These are phyloP conservation scores for Phytophthora ramorum DNA, from an alignment of 352 stramenopile genomes.

Conservation along the genomic window DNA sequence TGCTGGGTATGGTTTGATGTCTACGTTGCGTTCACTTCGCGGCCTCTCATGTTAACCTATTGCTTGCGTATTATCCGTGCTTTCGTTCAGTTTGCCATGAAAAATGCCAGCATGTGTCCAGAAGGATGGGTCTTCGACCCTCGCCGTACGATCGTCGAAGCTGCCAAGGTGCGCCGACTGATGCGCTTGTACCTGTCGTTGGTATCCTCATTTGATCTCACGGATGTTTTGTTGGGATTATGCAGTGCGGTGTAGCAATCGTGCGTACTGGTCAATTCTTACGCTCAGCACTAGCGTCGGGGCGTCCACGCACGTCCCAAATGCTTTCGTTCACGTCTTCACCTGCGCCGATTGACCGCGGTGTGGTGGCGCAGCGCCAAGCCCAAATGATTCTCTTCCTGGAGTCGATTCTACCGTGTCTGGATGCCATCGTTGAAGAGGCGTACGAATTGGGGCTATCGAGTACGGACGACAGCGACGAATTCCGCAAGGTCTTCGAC, in stretches of 20 bases:
- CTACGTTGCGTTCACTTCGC: conserved; percentile 2
- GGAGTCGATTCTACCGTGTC: conserved; percentile 79
- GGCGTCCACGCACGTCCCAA: conserved; percentile 41
- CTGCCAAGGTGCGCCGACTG: conserved; percentile 54
- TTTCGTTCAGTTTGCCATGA: conserved; percentile 76
- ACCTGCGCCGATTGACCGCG: conserved; percentile 50
- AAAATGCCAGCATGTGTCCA: conserved; percentile 70
- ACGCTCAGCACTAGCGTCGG: conserved; percentile 46
- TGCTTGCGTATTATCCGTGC: conserved; percentile 1
- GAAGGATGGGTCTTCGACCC: conserved; percentile 77
- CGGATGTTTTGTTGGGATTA: conserved; percentile 2
- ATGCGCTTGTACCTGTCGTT: not conserved
- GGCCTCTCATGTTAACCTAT: conserved; percentile 2
- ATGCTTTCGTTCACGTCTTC: conserved; percentile 59
- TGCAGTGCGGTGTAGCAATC: conserved; percentile 64
- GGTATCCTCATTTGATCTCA: conserved; percentile 9
- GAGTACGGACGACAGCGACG: conserved; percentile 72
- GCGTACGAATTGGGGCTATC: conserved; percentile 67
- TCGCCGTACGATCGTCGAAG: conserved; percentile 76
- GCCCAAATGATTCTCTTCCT: conserved; percentile 85
- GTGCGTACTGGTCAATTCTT: conserved; percentile 81
- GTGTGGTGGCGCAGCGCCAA: conserved; percentile 68
- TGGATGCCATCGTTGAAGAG: conserved; percentile 81
- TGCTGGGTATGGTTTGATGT: conserved; percentile 61
- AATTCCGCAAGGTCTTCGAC: conserved; percentile 79